Evolutionary conservation across 768 basidiomycete species (phyloP), one percentile per base, ranked within the genome.

Genomic region (Tricholoma matsutake): DNA sequence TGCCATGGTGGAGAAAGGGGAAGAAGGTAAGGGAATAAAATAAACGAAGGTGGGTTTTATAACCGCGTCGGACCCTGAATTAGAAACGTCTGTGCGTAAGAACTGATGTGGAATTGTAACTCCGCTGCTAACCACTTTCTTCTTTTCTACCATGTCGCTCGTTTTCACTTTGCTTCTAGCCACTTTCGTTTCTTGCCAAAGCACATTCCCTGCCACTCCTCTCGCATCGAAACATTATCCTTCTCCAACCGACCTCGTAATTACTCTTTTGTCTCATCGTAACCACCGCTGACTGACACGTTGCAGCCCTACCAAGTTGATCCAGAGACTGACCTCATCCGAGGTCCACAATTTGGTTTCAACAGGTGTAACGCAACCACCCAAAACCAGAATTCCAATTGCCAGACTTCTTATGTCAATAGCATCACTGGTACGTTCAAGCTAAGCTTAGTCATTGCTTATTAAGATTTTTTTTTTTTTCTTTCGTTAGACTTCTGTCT

Each of bases 291-390:
- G 6, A 45, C 20, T 20, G 18, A 6, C 8, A 18, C 8, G 1
- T 60, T 39, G 34, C 62, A 78, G 76, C 75, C 76, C 9, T 73
- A 75, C 60, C 68, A 75, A 64, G 78, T 76, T 59, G 77, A 79
- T 54, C 74, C 71, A 16, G 75, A 79, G 63, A 57, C 62, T 11
- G 52, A 58, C 57, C 62, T 75, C 4, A 66, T 67, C 58, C 70
- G 77, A 53, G 77, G 77, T 18, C 60, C 74, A 13, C 89, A 91
- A 68, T 65, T 67, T 18, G 89, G 89, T 14, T 88, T 87, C 78
- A 88, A 88, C 70, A 67, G 75, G 10, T 89, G 87, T 71, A 90
- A 89, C 71, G 80, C 83, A 0, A 84, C 86, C 16, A 89, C 89
- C 0, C 78, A 88, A 69, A 79, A 76, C 64, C 84, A 81, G 56